Base-by-base conservation (phyloP, 2,329 filamentous ascomycete species). In the Clonostachys rosea region DNA sequence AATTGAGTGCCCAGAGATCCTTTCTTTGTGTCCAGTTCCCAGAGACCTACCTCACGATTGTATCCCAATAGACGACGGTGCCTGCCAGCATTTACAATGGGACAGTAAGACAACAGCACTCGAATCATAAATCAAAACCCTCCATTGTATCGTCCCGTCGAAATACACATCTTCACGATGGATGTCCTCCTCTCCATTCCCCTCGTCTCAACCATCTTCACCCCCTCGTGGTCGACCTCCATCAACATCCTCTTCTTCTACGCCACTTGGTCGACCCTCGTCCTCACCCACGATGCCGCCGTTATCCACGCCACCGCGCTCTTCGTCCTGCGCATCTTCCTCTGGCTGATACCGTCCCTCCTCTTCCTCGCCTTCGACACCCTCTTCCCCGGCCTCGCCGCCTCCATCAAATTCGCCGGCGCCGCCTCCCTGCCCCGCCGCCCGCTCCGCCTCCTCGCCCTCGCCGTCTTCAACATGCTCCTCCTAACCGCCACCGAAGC, bases 221-320 rank as follows among this genome's bases (percentile, higher is more conserved):
- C 81, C 17, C 79, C 81, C 3, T 71, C 77, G 42, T 91, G 86
- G 71, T 85, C 75, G 13, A 92, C 90, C 2, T 91, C 85, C 2
- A 73, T 95, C 52, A 96, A 94, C 64, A 70, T 95, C 20, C 71
- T 95, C 52, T 91, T 95, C 72, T 94, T 96, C 67, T 92, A 91
- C 64, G 79, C 95, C 70, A 92, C 89, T 56, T 96, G 91, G 91
- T 83, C 83, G 6, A 92, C 89, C 0, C 76, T 96, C 34, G 82
- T 95, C 37, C 72, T 92, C 4, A 87, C 86, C 7, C 87, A 95
- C 57, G 76, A 85, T 1, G 83, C 88, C 0, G 71, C 94, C 14
- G 79, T 81, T 49, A 81, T 96, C 48, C 89, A 95, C 63, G 63
- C 94, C 2, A 71, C 87, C 45, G 88, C 84, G 47, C 84, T 85